Evolutionary conservation across 2,329 filamentous ascomycete species (phyloP).

Genomic region (Phoma sp.): DNA sequence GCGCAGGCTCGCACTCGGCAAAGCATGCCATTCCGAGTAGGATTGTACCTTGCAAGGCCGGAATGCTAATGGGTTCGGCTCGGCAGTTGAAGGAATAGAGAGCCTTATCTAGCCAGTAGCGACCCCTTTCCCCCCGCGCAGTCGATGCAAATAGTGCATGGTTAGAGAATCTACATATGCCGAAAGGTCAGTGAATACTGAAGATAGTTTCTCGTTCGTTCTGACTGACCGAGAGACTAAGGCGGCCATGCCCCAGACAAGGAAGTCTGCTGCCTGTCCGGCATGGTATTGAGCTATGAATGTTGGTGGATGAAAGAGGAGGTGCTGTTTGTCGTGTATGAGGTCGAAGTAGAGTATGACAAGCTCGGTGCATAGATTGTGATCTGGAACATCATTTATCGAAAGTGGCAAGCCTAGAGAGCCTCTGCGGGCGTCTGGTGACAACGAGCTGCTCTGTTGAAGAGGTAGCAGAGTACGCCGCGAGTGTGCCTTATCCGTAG

Average conservation of each 20-base stretch:
- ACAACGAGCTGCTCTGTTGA: not conserved
- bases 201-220: not conserved
- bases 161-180: slow-evolving; percentile 1
- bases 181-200: not conserved
- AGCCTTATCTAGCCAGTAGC: slow-evolving; percentile 9
- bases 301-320: slow-evolving; percentile 9
- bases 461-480: slow-evolving; percentile 1
- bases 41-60: slow-evolving; percentile 6
- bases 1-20: slow-evolving; percentile 1
- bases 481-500: not conserved
- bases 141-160: slow-evolving; percentile 1
- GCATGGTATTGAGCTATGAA: slow-evolving; percentile 4
- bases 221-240: slow-evolving; percentile 2
- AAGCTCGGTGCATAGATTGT: not conserved
- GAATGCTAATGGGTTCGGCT: slow-evolving; percentile 2
- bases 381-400: not conserved
- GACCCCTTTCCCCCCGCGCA: slow-evolving; percentile 1
- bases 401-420: not conserved
- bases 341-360: slow-evolving; percentile 9
- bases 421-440: not conserved
- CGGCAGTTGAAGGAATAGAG: slow-evolving; percentile 1
- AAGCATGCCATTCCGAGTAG: slow-evolving; percentile 13
- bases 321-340: slow-evolving; percentile 11
- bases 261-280: slow-evolving; percentile 2
- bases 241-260: slow-evolving; percentile 7